phyloP scores from a whole-genome alignment of 78 protist genomes.

The Creolimax fragrantissima region DNA sequence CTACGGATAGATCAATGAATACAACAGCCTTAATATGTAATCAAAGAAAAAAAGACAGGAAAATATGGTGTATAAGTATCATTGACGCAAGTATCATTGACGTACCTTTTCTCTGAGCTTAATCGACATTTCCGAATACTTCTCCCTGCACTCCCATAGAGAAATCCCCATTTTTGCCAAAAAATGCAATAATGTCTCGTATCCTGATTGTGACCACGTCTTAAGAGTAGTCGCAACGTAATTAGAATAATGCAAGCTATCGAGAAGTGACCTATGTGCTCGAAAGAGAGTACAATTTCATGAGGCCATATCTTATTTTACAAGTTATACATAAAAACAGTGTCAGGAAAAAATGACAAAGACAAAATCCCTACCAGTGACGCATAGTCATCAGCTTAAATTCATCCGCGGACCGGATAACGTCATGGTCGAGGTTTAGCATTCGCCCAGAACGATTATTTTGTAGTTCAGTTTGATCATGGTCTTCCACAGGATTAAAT shows the following conservation, averaged over 20 bases:
- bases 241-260: not conserved
- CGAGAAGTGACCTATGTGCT: not conserved
- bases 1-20: too few species aligned
- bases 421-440: not conserved
- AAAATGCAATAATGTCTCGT: not conserved
- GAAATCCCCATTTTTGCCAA: not conserved
- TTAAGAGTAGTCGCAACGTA: not conserved
- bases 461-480: not conserved
- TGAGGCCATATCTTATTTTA: too few species aligned
- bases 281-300: too few species aligned
- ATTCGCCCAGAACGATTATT: not conserved
- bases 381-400: not conserved
- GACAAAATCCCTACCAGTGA: too few species aligned
- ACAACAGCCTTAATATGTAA: too few species aligned
- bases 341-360: too few species aligned
- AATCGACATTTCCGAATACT: not conserved
- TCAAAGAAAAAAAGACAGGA: not conserved
- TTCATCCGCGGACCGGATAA: not conserved
- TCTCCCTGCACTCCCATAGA: not conserved
- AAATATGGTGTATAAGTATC: not conserved
- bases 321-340: too few species aligned
- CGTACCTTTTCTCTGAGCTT: not conserved
- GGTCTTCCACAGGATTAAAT: not conserved
- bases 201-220: not conserved
- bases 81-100: not conserved